These are phyloP conservation scores for sunflower (Helianthus annuus) DNA, from an alignment of 129 eudicot species.

Conservation along the genomic window DNA sequence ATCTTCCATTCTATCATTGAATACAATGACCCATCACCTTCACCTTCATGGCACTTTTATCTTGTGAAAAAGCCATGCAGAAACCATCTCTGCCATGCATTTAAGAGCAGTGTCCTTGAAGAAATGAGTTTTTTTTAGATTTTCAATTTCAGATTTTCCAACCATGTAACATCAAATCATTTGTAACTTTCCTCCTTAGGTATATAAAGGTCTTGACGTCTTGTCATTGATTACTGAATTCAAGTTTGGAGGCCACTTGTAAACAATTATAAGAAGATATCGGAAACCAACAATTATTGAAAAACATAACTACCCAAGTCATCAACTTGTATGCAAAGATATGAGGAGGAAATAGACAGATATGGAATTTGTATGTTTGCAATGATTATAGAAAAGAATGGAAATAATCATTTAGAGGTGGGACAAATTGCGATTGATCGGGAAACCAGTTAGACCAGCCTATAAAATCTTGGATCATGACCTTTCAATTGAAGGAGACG, in stretches of 20 bases:
- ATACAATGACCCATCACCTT: slow-evolving; percentile 31
- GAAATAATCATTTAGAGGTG: neutral
- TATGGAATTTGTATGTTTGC: slow-evolving; percentile 7
- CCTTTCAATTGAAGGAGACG: slow-evolving; percentile 21
- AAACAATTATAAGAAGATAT: slow-evolving; percentile 5
- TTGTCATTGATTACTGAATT: slow-evolving; percentile 25
- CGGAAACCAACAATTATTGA: slow-evolving; percentile 14
- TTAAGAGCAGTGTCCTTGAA: slow-evolving; percentile 12
- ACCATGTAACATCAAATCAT: slow-evolving; percentile 34
- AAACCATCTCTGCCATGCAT: slow-evolving; percentile 22
- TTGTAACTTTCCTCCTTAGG: slow-evolving; percentile 22
- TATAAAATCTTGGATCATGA: slow-evolving; percentile 10
- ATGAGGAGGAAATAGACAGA: neutral
- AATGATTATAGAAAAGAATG: neutral
- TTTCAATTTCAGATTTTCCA: slow-evolving; percentile 14
- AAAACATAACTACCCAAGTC: slow-evolving; percentile 5
- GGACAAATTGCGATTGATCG: neutral
- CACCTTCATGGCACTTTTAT: slow-evolving; percentile 15
- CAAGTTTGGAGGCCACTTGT: slow-evolving; percentile 22
- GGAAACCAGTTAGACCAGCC: slow-evolving; percentile 6
- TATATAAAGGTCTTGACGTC: slow-evolving; percentile 23
- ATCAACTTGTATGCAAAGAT: slow-evolving; percentile 1
- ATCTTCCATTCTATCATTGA: slow-evolving; percentile 20
- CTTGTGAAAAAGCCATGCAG: slow-evolving; percentile 25
- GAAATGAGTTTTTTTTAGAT: slow-evolving; percentile 12